Evolutionary conservation across 768 basidiomycete genomes (phyloP).

Genomic region (Pulveroboletus sp.): DNA sequence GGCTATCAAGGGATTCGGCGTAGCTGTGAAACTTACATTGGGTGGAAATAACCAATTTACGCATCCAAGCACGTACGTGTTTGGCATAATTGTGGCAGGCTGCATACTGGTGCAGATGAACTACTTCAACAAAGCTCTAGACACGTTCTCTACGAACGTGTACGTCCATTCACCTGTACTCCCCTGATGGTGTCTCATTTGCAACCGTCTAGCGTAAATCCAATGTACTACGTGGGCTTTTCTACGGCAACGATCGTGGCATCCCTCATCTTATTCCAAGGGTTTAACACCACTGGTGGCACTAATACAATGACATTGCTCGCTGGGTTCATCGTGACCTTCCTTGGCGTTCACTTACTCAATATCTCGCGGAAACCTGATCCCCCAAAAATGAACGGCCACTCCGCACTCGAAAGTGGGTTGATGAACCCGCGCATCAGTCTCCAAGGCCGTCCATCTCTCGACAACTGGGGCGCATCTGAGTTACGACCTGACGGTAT

Average conservation of each 20-base stretch:
- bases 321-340: slow-evolving; percentile 87
- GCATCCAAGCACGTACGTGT: slow-evolving; percentile 94
- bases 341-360: slow-evolving; percentile 94
- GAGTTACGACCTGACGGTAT: slow-evolving; percentile 27
- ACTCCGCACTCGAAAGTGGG: slow-evolving; percentile 58
- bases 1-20: slow-evolving; percentile 98
- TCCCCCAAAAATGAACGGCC: slow-evolving; percentile 38
- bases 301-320: slow-evolving; percentile 83
- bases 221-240: slow-evolving; percentile 97
- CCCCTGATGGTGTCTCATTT: background rate
- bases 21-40: slow-evolving; percentile 92
- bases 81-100: slow-evolving; percentile 71
- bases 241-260: slow-evolving; percentile 90
- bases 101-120: slow-evolving; percentile 94
- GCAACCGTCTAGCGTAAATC: slow-evolving; percentile 68
- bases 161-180: slow-evolving; percentile 39
- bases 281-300: slow-evolving; percentile 84
- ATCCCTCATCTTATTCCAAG: slow-evolving; percentile 94
- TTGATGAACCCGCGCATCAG: slow-evolving; percentile 76
- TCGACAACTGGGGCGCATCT: slow-evolving; percentile 64
- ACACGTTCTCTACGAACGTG: slow-evolving; percentile 97
- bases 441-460: slow-evolving; percentile 72
- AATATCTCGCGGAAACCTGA: slow-evolving; percentile 68
- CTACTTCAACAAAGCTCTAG: slow-evolving; percentile 97
- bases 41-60: slow-evolving; percentile 93